Evolutionary conservation across 164 flowering plant species (phyloP), one percentile per base, ranked within the genome.

Genomic region (Echeveria elegans): DNA sequence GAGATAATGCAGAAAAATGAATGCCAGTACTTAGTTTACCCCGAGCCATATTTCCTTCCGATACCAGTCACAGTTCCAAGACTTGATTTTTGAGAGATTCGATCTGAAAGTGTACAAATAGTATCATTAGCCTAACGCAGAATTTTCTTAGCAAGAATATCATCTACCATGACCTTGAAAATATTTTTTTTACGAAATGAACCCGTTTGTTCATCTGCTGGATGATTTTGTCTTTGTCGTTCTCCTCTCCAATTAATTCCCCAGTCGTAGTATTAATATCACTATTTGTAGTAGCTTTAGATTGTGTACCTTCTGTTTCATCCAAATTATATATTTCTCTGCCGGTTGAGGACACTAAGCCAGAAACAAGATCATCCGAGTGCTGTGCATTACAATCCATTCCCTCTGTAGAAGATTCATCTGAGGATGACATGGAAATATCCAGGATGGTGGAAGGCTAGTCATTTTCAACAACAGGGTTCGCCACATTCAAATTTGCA

Each of bases 201-300:
- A 92, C 98, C 97, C 90, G 94, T 73, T 82, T 75, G 48, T 30
- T 75, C 76, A 90, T 75, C 45, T 48, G 52, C 61, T 76, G 59
- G 37, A 85, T 81, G 72, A 65, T 40, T 74, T 75, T 70, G 40
- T 82, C 88, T 67, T 77, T 77, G 58, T 81, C 70, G 23, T 24
- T 71, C 14, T 47, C 21, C 60, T 71, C 75, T 34, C 64, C 68
- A 64, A 43, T 64, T 52, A 58, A 70, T 68, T 66, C 73, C 12
- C 65, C 67, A 34, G 32, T 48, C 56, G 40, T 15, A 23, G 64
- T 67, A 30, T 68, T 77, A 26, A 60, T 60, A 64, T 37, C 67
- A 66, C 40, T 21, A 43, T 16, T 68, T 40, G 14, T 40, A 18
- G 53, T 34, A 62, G 50, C 59, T 68, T 30, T 75, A 73, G 24